phyloP scores from a whole-genome alignment of 2,329 filamentous ascomycete species.

The Drechslera avenae region DNA sequence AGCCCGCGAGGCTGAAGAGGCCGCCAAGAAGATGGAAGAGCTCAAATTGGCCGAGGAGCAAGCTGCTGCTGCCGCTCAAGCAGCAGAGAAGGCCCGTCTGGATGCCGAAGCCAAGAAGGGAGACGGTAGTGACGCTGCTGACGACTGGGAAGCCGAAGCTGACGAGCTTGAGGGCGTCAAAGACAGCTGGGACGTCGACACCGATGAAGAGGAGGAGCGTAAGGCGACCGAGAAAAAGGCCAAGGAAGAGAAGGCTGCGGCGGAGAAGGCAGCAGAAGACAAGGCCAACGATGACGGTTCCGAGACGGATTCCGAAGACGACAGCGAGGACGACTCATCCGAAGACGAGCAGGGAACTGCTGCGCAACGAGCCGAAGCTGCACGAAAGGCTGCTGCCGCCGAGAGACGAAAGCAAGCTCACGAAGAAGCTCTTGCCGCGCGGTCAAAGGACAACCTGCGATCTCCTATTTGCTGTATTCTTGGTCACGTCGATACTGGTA shows the following conservation, averaged over 20 bases:
- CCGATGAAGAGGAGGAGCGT: conserved; percentile 68
- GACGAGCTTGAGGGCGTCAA: conserved; percentile 78
- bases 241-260: conserved; percentile 30
- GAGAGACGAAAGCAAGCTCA: conserved; percentile 88
- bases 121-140: conserved; percentile 67
- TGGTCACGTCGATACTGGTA: conserved; percentile 99
- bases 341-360: conserved; percentile 78
- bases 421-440: conserved; percentile 86
- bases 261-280: conserved; percentile 38
- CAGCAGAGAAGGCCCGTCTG: conserved; percentile 65
- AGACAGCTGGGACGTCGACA: conserved; percentile 92
- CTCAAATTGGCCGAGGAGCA: conserved; percentile 61
- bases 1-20: conserved; percentile 59
- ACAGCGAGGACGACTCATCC: conserved; percentile 63
- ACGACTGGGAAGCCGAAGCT: conserved; percentile 87
- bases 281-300: conserved; percentile 31
- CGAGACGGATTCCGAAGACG: conserved; percentile 48
- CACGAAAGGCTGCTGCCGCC: conserved; percentile 85
- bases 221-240: conserved; percentile 40
- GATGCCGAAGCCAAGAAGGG: conserved; percentile 65
- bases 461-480: conserved; percentile 99
- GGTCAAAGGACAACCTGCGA: conserved; percentile 91
- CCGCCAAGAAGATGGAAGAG: conserved; percentile 62
- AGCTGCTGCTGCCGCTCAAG: conserved; percentile 79
- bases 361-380: conserved; percentile 71